These are phyloP conservation scores for Nymphaea thermarum DNA, from an alignment of 164 flowering plant genomes.

Conservation along the genomic window DNA sequence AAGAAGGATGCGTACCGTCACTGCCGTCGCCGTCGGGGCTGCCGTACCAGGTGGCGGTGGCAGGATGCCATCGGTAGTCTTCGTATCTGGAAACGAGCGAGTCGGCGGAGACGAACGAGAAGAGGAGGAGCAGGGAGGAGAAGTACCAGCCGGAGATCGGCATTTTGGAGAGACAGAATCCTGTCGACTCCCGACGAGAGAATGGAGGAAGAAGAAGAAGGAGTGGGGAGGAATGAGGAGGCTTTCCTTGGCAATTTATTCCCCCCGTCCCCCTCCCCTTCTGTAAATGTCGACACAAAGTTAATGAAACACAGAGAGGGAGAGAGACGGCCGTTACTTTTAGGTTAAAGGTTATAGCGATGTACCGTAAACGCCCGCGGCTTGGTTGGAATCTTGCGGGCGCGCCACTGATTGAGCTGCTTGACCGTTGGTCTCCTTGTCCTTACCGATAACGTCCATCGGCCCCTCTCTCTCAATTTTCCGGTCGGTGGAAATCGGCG, in stretches of 20 bases:
- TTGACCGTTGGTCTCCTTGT: too few relatives aligned
- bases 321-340: neutral
- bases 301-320: neutral
- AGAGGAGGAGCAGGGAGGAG: neutral
- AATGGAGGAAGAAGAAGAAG: neutral
- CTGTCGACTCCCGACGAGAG: neutral
- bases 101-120: neutral
- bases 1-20: slow-evolving; percentile 32
- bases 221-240: neutral
- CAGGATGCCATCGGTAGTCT: slow-evolving; percentile 60
- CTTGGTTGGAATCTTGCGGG: too few relatives aligned
- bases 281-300: neutral
- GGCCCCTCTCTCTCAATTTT: too few relatives aligned
- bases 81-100: slow-evolving; percentile 6
- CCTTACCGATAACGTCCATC: too few relatives aligned
- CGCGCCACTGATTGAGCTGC: too few relatives aligned
- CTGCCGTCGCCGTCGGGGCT: slow-evolving; percentile 93
- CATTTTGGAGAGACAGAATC: neutral
- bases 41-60: slow-evolving; percentile 99
- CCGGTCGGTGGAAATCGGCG: too few relatives aligned
- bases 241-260: neutral
- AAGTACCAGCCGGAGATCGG: too few relatives aligned
- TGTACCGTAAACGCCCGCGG: too few relatives aligned
- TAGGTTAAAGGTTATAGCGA: too few relatives aligned
- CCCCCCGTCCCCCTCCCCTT: neutral